phyloP scores from a whole-genome alignment of 78 protist species.

The Chrysochromulina tobinii region DNA sequence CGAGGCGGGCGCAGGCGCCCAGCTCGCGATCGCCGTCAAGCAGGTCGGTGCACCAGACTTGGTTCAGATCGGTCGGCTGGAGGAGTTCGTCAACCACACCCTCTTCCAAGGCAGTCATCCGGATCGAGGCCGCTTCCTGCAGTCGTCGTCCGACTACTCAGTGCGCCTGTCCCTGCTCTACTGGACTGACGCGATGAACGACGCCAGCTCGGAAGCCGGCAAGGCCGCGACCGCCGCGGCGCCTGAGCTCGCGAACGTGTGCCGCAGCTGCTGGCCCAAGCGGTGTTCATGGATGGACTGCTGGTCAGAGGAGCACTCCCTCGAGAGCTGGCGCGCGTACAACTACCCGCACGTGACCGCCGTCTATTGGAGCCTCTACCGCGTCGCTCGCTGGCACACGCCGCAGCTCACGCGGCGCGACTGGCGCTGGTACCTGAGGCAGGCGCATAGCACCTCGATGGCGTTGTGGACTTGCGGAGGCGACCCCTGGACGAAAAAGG shows the following conservation, averaged over 20 bases:
- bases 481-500: slow-evolving; percentile 11
- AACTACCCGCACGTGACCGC: slow-evolving; percentile 22
- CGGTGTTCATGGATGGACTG: slow-evolving; percentile 10
- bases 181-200: not conserved
- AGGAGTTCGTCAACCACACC: not conserved
- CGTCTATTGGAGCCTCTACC: slow-evolving; percentile 12
- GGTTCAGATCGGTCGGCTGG: not conserved
- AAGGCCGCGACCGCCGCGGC: not conserved
- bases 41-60: not conserved
- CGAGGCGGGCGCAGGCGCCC: slow-evolving; percentile 1
- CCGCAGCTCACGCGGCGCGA: not conserved
- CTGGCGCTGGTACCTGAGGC: not conserved
- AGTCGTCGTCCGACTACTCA: not conserved
- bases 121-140: not conserved
- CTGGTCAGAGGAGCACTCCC: not conserved
- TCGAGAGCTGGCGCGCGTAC: slow-evolving; percentile 29
- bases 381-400: not conserved
- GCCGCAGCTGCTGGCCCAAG: slow-evolving; percentile 18
- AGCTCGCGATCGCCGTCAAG: not conserved
- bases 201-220: not conserved
- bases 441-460: not conserved
- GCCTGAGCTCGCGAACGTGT: not conserved
- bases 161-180: not conserved
- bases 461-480: not conserved
- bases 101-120: not conserved